Conservation (phyloP, 208 protist genomes). For the Porcisia deanei region DNA sequence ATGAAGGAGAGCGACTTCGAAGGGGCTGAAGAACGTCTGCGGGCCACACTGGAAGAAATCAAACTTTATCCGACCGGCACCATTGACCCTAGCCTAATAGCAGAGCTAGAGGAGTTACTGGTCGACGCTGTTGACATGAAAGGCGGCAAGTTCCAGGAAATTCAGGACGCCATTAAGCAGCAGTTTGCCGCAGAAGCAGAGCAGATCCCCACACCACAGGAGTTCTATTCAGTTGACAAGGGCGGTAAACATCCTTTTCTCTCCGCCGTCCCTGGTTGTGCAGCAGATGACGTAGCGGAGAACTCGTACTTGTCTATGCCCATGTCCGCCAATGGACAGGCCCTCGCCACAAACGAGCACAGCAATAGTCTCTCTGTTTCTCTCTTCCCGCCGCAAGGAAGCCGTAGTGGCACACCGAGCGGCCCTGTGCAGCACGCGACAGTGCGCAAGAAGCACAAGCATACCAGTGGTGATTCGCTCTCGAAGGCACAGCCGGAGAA, state of each 20-base stretch:
- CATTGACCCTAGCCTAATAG: slow-evolving; percentile 52
- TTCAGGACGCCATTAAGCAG: slow-evolving; percentile 69
- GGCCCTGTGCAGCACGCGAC: slow-evolving; percentile 54
- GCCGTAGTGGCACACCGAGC: slow-evolving; percentile 35
- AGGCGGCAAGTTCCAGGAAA: slow-evolving; percentile 62
- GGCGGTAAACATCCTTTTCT: slow-evolving; percentile 62
- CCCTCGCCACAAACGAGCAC: slow-evolving; percentile 48
- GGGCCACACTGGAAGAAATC: slow-evolving; percentile 59
- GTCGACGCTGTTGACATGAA: slow-evolving; percentile 83
- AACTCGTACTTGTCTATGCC: slow-evolving; percentile 78
- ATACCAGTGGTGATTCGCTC: slow-evolving; percentile 16
- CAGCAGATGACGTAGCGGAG: slow-evolving; percentile 34
- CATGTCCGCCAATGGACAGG: slow-evolving; percentile 49
- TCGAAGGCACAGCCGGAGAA: slow-evolving; percentile 30
- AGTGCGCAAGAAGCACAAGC: slow-evolving; percentile 80
- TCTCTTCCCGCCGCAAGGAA: slow-evolving; percentile 72
- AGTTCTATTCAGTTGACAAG: slow-evolving; percentile 57
- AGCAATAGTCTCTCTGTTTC: slow-evolving; percentile 81
- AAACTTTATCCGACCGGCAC: slow-evolving; percentile 49
- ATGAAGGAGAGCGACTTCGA: slow-evolving; percentile 85
- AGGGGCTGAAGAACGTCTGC: slow-evolving; percentile 74
- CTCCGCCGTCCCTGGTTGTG: slow-evolving; percentile 53
- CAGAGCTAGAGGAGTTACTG: slow-evolving; percentile 72
- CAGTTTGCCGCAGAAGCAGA: slow-evolving; percentile 72
- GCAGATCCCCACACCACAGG: slow-evolving; percentile 53